Conservation (phyloP, 768 basidiomycete species). For the Lenzites betulinus region DNA sequence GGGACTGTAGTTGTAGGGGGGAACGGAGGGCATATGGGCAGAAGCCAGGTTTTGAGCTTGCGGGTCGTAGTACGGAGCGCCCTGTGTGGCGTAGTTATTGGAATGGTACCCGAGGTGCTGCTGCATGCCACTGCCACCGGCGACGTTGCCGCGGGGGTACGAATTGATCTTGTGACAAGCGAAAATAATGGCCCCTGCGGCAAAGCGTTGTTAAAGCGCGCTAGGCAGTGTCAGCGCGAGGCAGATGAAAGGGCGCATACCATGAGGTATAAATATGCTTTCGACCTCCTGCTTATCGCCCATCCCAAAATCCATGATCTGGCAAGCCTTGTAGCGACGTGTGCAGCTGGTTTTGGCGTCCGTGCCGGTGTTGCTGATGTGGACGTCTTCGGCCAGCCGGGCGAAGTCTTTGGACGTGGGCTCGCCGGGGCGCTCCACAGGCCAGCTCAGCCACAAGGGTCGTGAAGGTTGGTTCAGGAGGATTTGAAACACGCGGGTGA, state of each 20-base stretch:
- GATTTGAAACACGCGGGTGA: conserved; percentile 78
- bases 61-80: conserved; percentile 31
- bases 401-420: conserved; percentile 43
- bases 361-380: conserved; percentile 58
- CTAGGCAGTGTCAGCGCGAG: conserved; percentile 13
- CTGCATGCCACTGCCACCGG: conserved; percentile 22
- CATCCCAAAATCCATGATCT: conserved; percentile 50
- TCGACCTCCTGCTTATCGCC: conserved; percentile 68
- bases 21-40: conserved; percentile 22
- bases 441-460: conserved; percentile 72
- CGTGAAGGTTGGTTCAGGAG: conserved; percentile 61
- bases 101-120: conserved; percentile 27
- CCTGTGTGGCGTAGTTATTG: conserved; percentile 27
- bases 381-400: conserved; percentile 67
- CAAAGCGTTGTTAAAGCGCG: conserved; percentile 4
- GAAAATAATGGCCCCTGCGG: conserved; percentile 65
- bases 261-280: conserved; percentile 90
- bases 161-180: conserved; percentile 65
- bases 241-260: conserved; percentile 40
- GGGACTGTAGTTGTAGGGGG: conserved; percentile 25
- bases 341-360: conserved; percentile 88
- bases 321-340: conserved; percentile 75
- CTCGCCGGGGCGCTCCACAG: conserved; percentile 43
- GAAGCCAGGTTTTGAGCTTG: conserved; percentile 32
- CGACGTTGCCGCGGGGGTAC: conserved; percentile 34